phyloP scores from a whole-genome alignment of 257 asterid genomes.

The Nicotiana tomentosiformis region DNA sequence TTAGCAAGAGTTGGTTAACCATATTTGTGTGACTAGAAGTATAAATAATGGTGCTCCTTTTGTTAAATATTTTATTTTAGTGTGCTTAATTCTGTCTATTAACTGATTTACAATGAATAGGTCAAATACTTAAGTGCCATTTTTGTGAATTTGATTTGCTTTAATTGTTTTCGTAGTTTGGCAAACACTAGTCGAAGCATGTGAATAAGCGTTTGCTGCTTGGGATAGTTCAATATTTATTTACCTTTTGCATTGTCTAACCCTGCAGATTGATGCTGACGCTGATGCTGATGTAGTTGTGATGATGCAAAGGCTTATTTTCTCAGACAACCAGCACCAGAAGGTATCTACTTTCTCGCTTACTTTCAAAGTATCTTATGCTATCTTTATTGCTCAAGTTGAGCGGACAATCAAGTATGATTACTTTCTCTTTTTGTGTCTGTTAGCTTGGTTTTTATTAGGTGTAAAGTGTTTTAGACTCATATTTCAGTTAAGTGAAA shows the following conservation, averaged over 20 bases:
- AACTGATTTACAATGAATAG: neutral
- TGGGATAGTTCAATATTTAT: constrained; percentile 3
- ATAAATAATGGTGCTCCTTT: neutral
- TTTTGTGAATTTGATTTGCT: neutral
- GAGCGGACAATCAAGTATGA: constrained; percentile 2
- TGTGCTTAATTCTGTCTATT: neutral
- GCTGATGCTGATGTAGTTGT: constrained; percentile 47
- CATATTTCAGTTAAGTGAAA: neutral
- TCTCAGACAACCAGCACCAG: constrained; percentile 67
- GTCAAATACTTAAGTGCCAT: neutral
- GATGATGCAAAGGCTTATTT: constrained; percentile 58
- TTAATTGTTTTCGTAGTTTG: neutral
- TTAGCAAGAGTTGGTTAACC: neutral
- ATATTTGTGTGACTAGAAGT: neutral
- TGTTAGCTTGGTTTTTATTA: neutral
- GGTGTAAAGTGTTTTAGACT: neutral
- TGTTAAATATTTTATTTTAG: neutral
- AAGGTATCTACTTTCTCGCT: constrained; percentile 47
- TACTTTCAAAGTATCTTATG: neutral
- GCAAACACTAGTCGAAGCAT: neutral
- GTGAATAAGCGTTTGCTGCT: neutral
- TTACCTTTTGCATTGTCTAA: neutral
- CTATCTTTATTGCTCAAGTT: neutral
- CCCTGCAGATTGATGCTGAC: constrained; percentile 51
- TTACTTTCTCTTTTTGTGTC: constrained; percentile 3